Base-by-base conservation (phyloP, 345 rosid genomes). In the Raphanus sativus region DNA sequence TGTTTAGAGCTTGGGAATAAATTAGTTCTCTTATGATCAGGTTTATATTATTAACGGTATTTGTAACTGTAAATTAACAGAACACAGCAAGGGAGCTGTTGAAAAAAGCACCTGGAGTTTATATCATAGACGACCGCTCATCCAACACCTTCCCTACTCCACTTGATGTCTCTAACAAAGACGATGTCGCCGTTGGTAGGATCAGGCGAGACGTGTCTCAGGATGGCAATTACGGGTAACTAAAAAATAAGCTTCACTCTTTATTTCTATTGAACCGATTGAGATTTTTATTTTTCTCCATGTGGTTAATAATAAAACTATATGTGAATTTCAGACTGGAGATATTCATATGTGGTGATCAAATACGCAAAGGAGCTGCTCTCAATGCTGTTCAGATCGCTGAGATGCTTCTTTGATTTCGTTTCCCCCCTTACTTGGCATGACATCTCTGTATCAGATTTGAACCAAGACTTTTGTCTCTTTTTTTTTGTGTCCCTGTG, bases 301-400 rank as follows among this genome's bases (percentile, higher is more conserved):
- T 34, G n/a, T 52, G 26, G 62, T 73, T 21, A 62, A n/a, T 48
- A 1, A 34, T 34, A 34, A 67, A 12, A 48, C 21, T 13, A 8
- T 54, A 25, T 36, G 74, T 62, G 26, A 36, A 67, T 77, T 62
- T n/a, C 89, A 92, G 98, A 77, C 78, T 95, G 91, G 99, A 95
- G 75, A 88, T 92, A 77, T 92, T 95, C 81, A 93, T 92, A 9
- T 92, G 99, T 21, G 98, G 97, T 48, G 98, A 95, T 79, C 98
- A 95, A 84, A 89, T 92, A 82, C 93, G 97, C 73, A 95, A 95
- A 83, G 99, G 99, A 64, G 99, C 99, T 30, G 97, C 98, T 16
- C 91, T 95, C 12, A 95, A 92, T 71, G 99, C 99, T 77, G 88
- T 92, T 81, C 98, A 95, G 84, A 92, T 95, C 67, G 97, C 98